phyloP scores from a whole-genome alignment of 108 stramenopile genomes.

The Conticribra guillardii region DNA sequence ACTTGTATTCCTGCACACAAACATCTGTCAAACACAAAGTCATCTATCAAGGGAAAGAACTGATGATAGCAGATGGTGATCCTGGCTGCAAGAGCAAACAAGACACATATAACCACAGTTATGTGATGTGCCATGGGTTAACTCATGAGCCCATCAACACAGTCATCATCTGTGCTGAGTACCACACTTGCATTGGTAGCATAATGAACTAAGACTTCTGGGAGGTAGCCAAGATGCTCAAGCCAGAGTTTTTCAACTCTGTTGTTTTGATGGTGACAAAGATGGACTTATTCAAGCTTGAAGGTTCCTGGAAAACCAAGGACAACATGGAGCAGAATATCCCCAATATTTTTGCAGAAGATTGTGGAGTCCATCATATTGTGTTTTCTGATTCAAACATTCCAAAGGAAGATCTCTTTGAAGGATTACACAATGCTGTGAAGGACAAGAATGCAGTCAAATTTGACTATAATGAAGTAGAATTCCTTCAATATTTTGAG shows the following conservation, averaged over 20 bases:
- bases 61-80: slow-evolving; percentile 22
- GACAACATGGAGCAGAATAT: slow-evolving; percentile 17
- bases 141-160: slow-evolving; percentile 22
- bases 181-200: slow-evolving; percentile 23
- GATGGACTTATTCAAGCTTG: slow-evolving; percentile 22
- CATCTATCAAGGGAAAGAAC: slow-evolving; percentile 22
- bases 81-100: slow-evolving; percentile 29
- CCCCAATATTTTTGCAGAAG: slow-evolving; percentile 8
- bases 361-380: slow-evolving; percentile 14
- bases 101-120: slow-evolving; percentile 28
- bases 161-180: slow-evolving; percentile 27
- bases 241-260: slow-evolving; percentile 23
- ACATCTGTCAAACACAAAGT: slow-evolving; percentile 26
- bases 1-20: slow-evolving; percentile 15
- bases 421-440: slow-evolving; percentile 10
- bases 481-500: slow-evolving; percentile 33
- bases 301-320: not conserved
- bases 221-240: slow-evolving; percentile 30
- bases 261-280: slow-evolving; percentile 25
- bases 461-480: slow-evolving; percentile 23
- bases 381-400: slow-evolving; percentile 20
- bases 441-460: not conserved
- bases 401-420: slow-evolving; percentile 20
- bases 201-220: slow-evolving; percentile 25
- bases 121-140: slow-evolving; percentile 25